Base-by-base conservation (phyloP, 2,329 filamentous ascomycete species). In the Xylariales sp. region DNA sequence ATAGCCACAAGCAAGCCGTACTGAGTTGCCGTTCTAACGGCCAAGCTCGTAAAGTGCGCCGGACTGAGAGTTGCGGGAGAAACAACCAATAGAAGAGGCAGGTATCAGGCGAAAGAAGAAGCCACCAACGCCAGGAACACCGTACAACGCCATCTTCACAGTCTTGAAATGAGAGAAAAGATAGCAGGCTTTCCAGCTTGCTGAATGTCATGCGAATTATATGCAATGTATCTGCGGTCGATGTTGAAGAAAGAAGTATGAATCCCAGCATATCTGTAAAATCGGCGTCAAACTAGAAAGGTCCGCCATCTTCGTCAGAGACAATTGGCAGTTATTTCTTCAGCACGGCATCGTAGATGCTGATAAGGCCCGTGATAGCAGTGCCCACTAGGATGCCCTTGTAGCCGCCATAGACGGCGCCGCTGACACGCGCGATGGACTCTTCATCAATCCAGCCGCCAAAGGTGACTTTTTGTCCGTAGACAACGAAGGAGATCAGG, bases 401-500 rank as follows among this genome's bases (percentile, higher is more conserved):
- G 63, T 82, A 86, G 45, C 84, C 84, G 31, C 84, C 84, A 48
- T 83, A 86, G 32, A 91, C 66, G 29, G 84, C 78, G 3, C 66
- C 64, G 51, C 83, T 76, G 48, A 93, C 80, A 42, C 76, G 73
- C 40, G 66, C 66, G 36, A 88, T 80, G 5, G 79, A 77, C 12
- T 69, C 63, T 20, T 73, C 68, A 44, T 77, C 71, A 44, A 88
- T 69, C 40, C 81, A 69, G 22, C 84, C 83, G 35, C 76, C 70
- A 42, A 84, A 76, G 35, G 74, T 78, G 38, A 76, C 73, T 24
- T 77, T 78, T 59, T 84, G 80, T 8, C 74, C 78, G 59, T 90
- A 95, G 14, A 95, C 82, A 24, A 91, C 74, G 62, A 86, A 95
- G 6, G 86, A 82, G 45, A 90, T 64, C 41, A 97, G 61, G 0